These are phyloP conservation scores for Cyclostephanos invisitatus DNA, from an alignment of 108 stramenopile genomes.

Conservation along the genomic window DNA sequence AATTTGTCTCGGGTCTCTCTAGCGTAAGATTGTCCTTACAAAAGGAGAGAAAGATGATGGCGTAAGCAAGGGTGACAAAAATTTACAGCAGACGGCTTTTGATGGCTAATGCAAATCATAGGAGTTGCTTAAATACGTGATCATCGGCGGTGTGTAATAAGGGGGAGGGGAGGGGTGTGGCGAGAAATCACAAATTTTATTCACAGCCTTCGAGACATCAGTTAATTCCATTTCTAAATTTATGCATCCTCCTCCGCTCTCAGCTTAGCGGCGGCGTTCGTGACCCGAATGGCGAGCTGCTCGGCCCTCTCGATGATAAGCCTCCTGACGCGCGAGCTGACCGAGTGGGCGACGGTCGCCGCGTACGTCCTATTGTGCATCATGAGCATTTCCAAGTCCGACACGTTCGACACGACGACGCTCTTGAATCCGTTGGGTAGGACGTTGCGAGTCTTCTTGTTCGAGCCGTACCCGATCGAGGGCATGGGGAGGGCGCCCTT, in stretches of 20 bases:
- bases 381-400: conserved; percentile 99
- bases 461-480: conserved; percentile 98
- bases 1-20: too few relatives aligned
- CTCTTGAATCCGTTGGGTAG: conserved; percentile 99
- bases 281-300: conserved; percentile 94
- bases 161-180: background rate
- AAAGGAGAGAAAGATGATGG: too few relatives aligned
- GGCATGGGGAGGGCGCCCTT: conserved; percentile 99
- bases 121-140: background rate
- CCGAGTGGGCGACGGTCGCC: conserved; percentile 96
- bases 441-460: conserved; percentile 97
- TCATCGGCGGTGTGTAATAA: background rate
- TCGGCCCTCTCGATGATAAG: conserved; percentile 96
- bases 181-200: background rate
- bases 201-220: background rate
- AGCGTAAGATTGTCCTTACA: too few relatives aligned
- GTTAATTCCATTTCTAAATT: conserved; percentile 41
- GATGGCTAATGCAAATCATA: background rate
- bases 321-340: conserved; percentile 90
- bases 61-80: background rate
- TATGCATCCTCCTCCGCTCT: conserved; percentile 96
- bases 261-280: conserved; percentile 90
- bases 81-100: background rate
- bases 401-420: conserved; percentile 95
- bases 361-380: conserved; percentile 99